Evolutionary conservation across 202 grass and related monocot species (phyloP).

Genomic region (Schoenoplectus tabernaemontani): DNA sequence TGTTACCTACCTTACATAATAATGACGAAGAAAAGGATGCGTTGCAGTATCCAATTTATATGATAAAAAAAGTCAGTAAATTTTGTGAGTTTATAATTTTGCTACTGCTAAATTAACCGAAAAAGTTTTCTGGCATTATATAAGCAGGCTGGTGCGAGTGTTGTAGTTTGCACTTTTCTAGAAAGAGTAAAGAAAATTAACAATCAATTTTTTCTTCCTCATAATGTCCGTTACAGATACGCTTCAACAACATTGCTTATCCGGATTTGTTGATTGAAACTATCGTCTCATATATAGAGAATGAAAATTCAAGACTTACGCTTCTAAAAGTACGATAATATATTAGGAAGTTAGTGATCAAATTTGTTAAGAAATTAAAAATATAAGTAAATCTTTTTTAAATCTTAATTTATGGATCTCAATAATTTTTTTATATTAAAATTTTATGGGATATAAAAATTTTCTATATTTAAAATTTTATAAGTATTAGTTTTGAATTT

Average conservation of each 20-base stretch:
- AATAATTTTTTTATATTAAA: no score
- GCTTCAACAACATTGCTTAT: background rate
- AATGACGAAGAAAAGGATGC: background rate
- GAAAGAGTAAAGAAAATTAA: background rate
- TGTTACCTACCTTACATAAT: background rate
- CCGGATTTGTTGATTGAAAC: background rate
- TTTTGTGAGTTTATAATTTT: background rate
- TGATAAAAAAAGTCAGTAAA: background rate
- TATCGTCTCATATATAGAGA: no score
- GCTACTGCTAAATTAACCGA: background rate
- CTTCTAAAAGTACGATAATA: background rate
- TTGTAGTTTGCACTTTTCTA: background rate
- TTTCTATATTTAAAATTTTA: no score
- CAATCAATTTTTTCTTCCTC: background rate
- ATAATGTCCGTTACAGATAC: background rate
- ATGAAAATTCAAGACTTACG: background rate
- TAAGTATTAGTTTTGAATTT: no score
- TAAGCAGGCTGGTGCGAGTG: background rate
- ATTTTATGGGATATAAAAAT: no score
- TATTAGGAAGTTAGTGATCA: background rate
- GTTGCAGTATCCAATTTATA: background rate
- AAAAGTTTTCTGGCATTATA: background rate
- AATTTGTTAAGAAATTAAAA: no score
- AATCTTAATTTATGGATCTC: no score
- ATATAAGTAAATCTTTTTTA: no score